These are phyloP conservation scores for Calophaca sinica DNA, from an alignment of 306 rosid genomes.

Conservation along the genomic window DNA sequence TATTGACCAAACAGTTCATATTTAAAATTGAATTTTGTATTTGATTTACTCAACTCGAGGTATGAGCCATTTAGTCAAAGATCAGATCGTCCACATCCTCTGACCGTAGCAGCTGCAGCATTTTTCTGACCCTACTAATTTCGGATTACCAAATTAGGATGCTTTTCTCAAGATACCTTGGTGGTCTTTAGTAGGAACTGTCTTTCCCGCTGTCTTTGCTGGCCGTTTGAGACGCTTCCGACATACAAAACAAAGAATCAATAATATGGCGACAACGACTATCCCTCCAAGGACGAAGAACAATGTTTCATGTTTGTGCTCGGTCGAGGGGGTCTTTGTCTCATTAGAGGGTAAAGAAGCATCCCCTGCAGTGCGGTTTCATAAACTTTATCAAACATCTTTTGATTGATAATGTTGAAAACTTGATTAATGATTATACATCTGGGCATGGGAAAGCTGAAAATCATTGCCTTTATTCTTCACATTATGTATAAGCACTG, in stretches of 20 bases:
- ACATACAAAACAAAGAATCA: constrained; percentile 52
- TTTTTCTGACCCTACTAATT: too few species aligned
- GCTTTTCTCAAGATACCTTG: constrained; percentile 43
- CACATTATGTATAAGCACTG: too few species aligned
- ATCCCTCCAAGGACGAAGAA: constrained; percentile 71
- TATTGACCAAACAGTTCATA: too few species aligned
- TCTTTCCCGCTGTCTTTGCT: not conserved
- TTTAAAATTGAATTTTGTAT: too few species aligned
- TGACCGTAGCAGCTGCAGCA: too few species aligned
- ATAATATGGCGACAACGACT: constrained; percentile 52
- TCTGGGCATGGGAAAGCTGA: too few species aligned
- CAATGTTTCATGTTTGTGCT: constrained; percentile 20
- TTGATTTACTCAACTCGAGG: too few species aligned
- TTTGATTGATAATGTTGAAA: too few species aligned
- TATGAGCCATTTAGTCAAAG: too few species aligned
- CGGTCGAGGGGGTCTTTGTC: not conserved
- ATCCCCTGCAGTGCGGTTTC: constrained; percentile 14
- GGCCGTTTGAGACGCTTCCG: constrained; percentile 53
- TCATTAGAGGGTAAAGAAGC: constrained; percentile 39
- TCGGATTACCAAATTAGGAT: not conserved
- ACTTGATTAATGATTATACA: not conserved
- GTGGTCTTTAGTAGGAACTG: constrained; percentile 27
- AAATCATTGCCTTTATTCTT: too few species aligned
- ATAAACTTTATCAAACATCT: not conserved
- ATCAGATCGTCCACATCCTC: too few species aligned